Percentiles rank a stretch among this genome's conserved stretches.
These are phyloP conservation scores for Rasamsonia emersonii DNA, from an alignment of 2,329 filamentous ascomycete genomes.

Conservation along the genomic window DNA sequence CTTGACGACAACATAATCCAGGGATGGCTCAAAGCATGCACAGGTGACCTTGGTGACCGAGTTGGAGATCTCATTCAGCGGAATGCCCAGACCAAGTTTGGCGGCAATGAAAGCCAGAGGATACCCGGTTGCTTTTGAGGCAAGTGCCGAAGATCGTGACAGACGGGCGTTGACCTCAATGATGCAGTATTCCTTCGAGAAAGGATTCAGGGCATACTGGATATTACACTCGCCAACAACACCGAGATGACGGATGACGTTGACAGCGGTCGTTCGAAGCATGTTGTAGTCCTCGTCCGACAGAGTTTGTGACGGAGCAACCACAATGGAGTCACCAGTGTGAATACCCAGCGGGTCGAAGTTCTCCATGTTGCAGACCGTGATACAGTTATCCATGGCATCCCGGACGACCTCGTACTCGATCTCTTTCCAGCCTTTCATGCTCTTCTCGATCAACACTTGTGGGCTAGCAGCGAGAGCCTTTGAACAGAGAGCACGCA, in stretches of 20 bases:
- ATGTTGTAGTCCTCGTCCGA: slow-evolving; percentile 99
- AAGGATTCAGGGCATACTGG: slow-evolving; percentile 93
- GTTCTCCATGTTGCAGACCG: slow-evolving; percentile 99
- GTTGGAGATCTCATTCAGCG: slow-evolving; percentile 93
- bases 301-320: slow-evolving; percentile 91
- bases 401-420: slow-evolving; percentile 98
- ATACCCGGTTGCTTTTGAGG: slow-evolving; percentile 95
- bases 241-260: slow-evolving; percentile 92
- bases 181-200: slow-evolving; percentile 94
- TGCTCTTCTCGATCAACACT: slow-evolving; percentile 91
- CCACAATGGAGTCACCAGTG: slow-evolving; percentile 95
- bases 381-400: slow-evolving; percentile 95
- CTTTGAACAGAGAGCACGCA: slow-evolving; percentile 84
- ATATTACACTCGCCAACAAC: slow-evolving; percentile 99
- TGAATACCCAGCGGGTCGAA: slow-evolving; percentile 98
- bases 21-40: slow-evolving; percentile 95
- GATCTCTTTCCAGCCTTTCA: slow-evolving; percentile 99
- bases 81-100: slow-evolving; percentile 90
- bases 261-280: slow-evolving; percentile 92
- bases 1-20: slow-evolving; percentile 98
- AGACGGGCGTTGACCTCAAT: slow-evolving; percentile 98
- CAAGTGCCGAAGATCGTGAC: slow-evolving; percentile 87
- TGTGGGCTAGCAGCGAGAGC: slow-evolving; percentile 93
- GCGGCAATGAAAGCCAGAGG: slow-evolving; percentile 93
- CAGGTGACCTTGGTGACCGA: slow-evolving; percentile 91